phyloP scores from a whole-genome alignment of 257 asterid genomes.

The Nyctanthes arbortristis region DNA sequence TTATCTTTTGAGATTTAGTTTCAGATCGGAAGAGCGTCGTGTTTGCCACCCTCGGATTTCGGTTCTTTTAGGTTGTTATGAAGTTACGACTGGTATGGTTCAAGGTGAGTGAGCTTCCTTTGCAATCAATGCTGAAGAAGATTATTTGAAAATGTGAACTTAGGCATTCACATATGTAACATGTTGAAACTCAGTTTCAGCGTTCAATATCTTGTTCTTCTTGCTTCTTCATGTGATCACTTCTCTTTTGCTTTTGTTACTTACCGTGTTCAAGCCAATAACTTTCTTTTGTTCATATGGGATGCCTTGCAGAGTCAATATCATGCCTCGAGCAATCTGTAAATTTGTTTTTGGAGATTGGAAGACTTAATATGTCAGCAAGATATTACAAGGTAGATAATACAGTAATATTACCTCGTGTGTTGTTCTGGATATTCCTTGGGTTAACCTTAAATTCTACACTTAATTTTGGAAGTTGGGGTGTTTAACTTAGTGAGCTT shows the following conservation, averaged over 20 bases:
- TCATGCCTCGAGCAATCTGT: conserved; percentile 81
- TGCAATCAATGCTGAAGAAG: too few relatives aligned
- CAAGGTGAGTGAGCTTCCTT: too few relatives aligned
- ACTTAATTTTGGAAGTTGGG: too few relatives aligned
- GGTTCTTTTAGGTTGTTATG: conserved; percentile 2
- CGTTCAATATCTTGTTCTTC: neutral
- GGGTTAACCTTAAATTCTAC: too few relatives aligned
- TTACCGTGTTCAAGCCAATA: conserved; percentile 5
- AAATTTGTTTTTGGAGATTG: conserved; percentile 83
- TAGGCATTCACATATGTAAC: conserved; percentile 1
- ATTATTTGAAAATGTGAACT: conserved; percentile 2
- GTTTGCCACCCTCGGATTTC: conserved; percentile 14
- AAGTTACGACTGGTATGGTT: neutral
- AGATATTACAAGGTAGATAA: conserved; percentile 87
- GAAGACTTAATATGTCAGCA: conserved; percentile 92
- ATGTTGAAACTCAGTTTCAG: neutral
- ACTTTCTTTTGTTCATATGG: conserved; percentile 16
- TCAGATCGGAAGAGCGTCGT: too few relatives aligned
- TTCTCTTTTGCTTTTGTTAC: neutral
- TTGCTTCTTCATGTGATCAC: neutral
- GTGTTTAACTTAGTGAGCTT: too few relatives aligned
- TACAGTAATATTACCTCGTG: conserved; percentile 6
- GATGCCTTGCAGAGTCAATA: conserved; percentile 70
- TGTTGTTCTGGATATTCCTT: too few relatives aligned
- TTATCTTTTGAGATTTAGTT: neutral